phyloP scores from a whole-genome alignment of 2,329 filamentous ascomycete genomes.

The Claviceps sp. region DNA sequence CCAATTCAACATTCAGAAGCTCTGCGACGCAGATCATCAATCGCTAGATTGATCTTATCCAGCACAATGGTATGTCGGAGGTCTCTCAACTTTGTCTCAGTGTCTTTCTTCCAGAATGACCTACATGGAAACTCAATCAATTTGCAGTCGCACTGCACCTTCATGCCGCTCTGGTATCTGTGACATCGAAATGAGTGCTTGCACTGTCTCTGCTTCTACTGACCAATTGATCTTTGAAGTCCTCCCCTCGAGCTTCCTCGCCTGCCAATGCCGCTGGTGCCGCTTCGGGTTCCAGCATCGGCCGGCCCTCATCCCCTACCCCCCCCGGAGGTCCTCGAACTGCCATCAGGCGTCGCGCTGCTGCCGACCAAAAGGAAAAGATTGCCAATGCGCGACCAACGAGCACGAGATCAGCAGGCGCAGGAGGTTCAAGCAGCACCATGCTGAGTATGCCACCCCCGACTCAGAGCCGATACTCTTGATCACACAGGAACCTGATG shows the following conservation, averaged over 20 bases:
- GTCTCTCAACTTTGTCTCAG: not conserved
- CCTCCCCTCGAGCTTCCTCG: constrained; percentile 47
- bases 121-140: not conserved
- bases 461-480: too few species aligned
- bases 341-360: constrained; percentile 86
- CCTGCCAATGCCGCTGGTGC: constrained; percentile 42
- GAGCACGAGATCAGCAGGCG: constrained; percentile 85
- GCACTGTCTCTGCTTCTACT: not conserved
- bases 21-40: constrained; percentile 19
- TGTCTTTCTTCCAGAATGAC: not conserved
- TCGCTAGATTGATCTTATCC: constrained; percentile 8
- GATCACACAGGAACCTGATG: not conserved
- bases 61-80: constrained; percentile 19
- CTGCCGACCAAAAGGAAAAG: constrained; percentile 95
- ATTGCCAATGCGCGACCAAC: constrained; percentile 84
- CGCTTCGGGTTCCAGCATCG: constrained; percentile 54
- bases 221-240: constrained; percentile 21
- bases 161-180: not conserved
- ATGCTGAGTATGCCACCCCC: constrained; percentile 83
- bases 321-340: constrained; percentile 90
- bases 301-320: constrained; percentile 72
- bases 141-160: not conserved
- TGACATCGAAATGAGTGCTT: not conserved
- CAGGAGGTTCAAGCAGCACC: constrained; percentile 90
- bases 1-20: constrained; percentile 15